phyloP scores from a whole-genome alignment of 2,329 filamentous ascomycete genomes.

The Exophiala aquamarina region DNA sequence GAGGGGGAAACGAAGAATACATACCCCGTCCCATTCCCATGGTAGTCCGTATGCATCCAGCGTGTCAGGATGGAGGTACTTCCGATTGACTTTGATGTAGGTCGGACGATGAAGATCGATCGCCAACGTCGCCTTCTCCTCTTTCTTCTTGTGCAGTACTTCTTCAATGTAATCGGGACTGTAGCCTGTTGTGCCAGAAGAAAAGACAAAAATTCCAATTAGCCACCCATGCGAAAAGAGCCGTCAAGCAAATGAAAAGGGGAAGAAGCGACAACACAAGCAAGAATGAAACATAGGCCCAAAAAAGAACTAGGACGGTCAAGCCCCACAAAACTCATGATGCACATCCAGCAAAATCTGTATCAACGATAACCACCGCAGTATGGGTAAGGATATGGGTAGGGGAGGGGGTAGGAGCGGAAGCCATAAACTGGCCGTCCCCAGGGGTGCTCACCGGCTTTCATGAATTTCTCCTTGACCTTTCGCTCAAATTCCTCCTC shows the following conservation, averaged over 20 bases:
- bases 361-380: too few relatives aligned
- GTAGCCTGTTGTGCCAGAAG: constrained; percentile 33
- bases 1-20: constrained; percentile 6
- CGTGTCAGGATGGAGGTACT: constrained; percentile 47
- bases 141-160: constrained; percentile 40
- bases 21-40: constrained; percentile 46
- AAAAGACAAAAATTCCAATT: constrained; percentile 8
- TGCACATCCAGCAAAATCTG: too few relatives aligned
- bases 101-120: constrained; percentile 34
- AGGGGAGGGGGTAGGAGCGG: background rate
- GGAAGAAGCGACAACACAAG: background rate
- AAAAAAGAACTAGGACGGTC: too few relatives aligned
- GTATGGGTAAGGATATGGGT: background rate
- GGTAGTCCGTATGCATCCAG: constrained; percentile 45
- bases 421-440: background rate
- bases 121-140: constrained; percentile 29
- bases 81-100: constrained; percentile 49
- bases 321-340: too few relatives aligned
- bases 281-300: too few relatives aligned
- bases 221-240: constrained; percentile 7
- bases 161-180: constrained; percentile 43
- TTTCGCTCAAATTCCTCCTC: constrained; percentile 50
- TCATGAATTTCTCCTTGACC: constrained; percentile 38
- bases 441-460: constrained; percentile 18
- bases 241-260: background rate